A percentile compares a stretch with the other conserved stretches of the same genome.
phyloP scores from a whole-genome alignment of 176 grass and related monocot genomes.

The Poa pratensis region DNA sequence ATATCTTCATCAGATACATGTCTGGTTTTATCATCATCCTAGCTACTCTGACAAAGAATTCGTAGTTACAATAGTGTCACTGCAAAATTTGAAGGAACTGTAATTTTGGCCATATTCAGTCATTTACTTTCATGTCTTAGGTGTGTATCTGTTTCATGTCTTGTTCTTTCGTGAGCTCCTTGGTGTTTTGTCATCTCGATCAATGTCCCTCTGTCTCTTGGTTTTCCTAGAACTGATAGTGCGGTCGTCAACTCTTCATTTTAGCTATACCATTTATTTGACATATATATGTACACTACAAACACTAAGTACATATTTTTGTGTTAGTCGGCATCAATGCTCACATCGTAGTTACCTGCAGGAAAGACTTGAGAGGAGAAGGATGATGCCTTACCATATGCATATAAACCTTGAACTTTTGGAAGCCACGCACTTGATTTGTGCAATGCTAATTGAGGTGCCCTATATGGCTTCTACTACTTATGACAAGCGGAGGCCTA shows the following conservation, averaged over 20 bases:
- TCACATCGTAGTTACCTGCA: conserved; percentile 42
- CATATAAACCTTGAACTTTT: conserved; percentile 98
- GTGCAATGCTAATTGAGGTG: conserved; percentile 97
- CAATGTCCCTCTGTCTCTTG: neutral
- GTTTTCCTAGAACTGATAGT: conserved; percentile 18
- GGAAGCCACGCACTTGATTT: conserved; percentile 88
- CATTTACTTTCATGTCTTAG: neutral
- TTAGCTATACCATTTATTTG: neutral
- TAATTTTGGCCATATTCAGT: neutral
- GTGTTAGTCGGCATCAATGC: neutral
- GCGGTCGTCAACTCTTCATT: neutral
- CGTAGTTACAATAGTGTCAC: too few relatives aligned
- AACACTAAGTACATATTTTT: neutral
- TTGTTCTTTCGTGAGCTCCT: neutral
- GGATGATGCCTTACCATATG: conserved; percentile 99
- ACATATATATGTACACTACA: neutral
- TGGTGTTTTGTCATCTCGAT: conserved; percentile 1
- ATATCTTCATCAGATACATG: neutral
- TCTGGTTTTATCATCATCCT: neutral
- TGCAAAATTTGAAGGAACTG: too few relatives aligned
- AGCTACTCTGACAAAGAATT: neutral
- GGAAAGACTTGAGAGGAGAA: conserved; percentile 92
- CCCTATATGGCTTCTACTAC: conserved; percentile 81
- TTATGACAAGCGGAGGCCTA: conserved; percentile 72
- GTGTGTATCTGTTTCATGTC: neutral